Evolutionary conservation across 768 basidiomycete genomes (phyloP), one percentile per base, ranked within the genome.

Genomic region (Lentinula lateritia): DNA sequence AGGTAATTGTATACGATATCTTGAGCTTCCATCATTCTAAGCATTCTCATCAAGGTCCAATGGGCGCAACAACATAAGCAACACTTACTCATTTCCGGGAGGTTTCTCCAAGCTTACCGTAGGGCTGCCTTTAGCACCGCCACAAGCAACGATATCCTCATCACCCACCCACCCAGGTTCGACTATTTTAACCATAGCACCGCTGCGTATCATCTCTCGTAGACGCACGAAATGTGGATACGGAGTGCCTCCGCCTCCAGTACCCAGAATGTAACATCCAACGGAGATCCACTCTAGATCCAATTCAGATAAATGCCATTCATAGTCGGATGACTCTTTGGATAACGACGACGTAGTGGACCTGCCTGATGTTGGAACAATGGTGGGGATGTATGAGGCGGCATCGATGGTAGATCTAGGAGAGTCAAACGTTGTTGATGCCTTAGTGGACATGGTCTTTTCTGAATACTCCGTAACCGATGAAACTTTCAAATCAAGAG

Each of bases 191-290:
- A 80, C 68, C 23, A 65, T 65, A 1, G 70, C 68, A 7, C 83
- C 84, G 12, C 72, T 23, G 5, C 34, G 69, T 16, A 84, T 70
- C 65, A 82, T 73, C 65, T 83, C 80, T 36, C 81, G 71, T 3
- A 78, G 67, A 64, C 75, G 75, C 6, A 83, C 64, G 65, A 76
- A 83, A 15, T 73, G 68, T 20, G 77, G 76, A 61, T 80, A 74
- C 0, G 84, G 79, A 1, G 78, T 76, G 3, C 83, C 84, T 3
- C 84, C 84, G 8, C 84, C 84, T 5, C 84, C 84, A 16, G 76
- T 78, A 0, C 83, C 84, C 1, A 85, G 70, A 41, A 84, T 74
- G 61, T 81, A 82, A 60, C 81, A 83, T 10, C 83, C 83, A 23
- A 78, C 76, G 1, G 82, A 75, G 54, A 85, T 80, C 79, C 80